phyloP scores from a whole-genome alignment of 306 rosid species.

The Rosa multiflora region DNA sequence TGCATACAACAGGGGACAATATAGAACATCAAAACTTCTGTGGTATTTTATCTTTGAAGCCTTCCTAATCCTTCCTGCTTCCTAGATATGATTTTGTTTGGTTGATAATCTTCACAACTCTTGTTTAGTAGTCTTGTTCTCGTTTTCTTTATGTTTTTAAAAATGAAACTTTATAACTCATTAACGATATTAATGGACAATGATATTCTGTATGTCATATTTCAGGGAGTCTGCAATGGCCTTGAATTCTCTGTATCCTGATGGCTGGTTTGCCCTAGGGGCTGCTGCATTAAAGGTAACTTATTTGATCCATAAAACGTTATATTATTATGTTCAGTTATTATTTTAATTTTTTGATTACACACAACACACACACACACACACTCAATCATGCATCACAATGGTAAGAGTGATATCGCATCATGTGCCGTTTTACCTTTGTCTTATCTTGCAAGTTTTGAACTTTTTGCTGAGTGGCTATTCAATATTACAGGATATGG shows the following conservation, averaged over 20 bases:
- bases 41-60: constrained; percentile 32
- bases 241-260: constrained; percentile 86
- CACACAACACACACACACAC: too few species aligned
- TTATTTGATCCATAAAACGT: constrained; percentile 22
- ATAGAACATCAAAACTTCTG: constrained; percentile 57
- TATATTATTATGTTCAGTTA: constrained; percentile 13
- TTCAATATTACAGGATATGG: constrained; percentile 64
- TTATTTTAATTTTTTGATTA: background rate
- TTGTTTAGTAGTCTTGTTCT: background rate
- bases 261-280: constrained; percentile 98
- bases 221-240: constrained; percentile 97
- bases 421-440: constrained; percentile 1
- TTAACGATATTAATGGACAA: background rate
- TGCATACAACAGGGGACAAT: constrained; percentile 98
- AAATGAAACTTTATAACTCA: background rate
- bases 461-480: constrained; percentile 26
- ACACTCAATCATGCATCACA: background rate
- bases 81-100: background rate
- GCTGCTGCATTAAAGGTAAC: constrained; percentile 96
- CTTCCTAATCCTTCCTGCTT: background rate
- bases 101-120: background rate
- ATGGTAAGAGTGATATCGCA: constrained; percentile 12
- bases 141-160: background rate
- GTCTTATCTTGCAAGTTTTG: constrained; percentile 14
- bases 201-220: background rate